Evolutionary conservation across 768 basidiomycete genomes (phyloP), one percentile per base, ranked within the genome.

Genomic region (Pleurotus salmoneostramineus): DNA sequence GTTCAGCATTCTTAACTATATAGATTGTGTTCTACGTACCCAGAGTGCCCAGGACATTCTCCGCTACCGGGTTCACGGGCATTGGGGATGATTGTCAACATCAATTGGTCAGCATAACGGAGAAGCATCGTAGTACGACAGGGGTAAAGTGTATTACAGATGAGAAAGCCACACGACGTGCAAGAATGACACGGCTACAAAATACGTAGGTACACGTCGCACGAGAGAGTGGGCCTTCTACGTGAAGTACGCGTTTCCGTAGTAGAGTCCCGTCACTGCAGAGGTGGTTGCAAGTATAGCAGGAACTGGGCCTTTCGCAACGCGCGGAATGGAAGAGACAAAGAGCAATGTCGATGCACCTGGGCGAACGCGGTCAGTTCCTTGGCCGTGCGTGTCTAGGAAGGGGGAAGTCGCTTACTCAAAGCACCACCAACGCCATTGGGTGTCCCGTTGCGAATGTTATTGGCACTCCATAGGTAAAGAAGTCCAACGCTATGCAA

Each of bases 351-450:
- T 85, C 50, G 91, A 92, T 2, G 91, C 90, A 65, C 86, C 91
- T 91, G 60, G n/a, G 27, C n/a, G 6, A 14, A 42, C 17, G 27
- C 21, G 32, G 7, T 27, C 21, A 27, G 21, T 27, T 27, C 21
- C 21, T 27, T 27, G 21, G 14, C 34, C 12, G 8, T 32, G 27
- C 11, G 11, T 10, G 32, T 5, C 7, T 15, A 31, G 8, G 4
- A 44, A 7, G 21, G 14, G 21, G 5, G 27, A 8, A 15, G 27
- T 15, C 21, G 10, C 80, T 66, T 66, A 86, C 92, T 91, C 11
- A 93, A 77, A 40, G 91, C 92, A 33, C 78, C 83, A 66, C 93
- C 88, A 56, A 92, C 71, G n/a, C 92, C 89, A 61, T 89, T 85
- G 2, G 82, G 66, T 10, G 83, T 81, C 37, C 89, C 88, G 66